Evolutionary conservation across 108 stramenopile genomes (phyloP), one percentile per base, ranked within the genome.

Genomic region (Tribonema minus): DNA sequence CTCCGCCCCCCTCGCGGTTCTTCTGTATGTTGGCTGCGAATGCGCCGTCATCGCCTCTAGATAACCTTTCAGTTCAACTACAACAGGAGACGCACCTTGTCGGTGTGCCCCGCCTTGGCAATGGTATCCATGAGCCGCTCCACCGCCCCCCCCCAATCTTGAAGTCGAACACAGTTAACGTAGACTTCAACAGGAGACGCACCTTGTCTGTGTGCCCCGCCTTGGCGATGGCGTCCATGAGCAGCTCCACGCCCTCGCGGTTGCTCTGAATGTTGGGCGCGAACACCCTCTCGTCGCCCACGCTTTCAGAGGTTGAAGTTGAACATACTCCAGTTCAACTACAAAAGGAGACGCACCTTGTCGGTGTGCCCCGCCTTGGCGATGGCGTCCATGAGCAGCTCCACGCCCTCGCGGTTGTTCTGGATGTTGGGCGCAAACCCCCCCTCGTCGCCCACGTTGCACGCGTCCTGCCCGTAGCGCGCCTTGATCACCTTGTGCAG

Each of bases 271-370:
- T 71, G 58, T 58, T 93, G 46, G 97, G 97, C 35, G 95, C 97
- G 78, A 98, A 98, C 67, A 95, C 97, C 77, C 97, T 95, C 82
- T 98, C 97, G 84, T 98, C 97, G 31, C 95, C 95, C 9, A 84
- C 77, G 81, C 95, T 94, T n/a, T n/a, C n/a, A n/a, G n/a, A n/a
- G n/a, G n/a, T n/a, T n/a, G n/a, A n/a, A n/a, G n/a, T n/a, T n/a
- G n/a, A n/a, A n/a, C n/a, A n/a, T n/a, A n/a, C n/a, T n/a, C n/a
- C n/a, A n/a, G n/a, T n/a, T n/a, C n/a, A n/a, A n/a, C n/a, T n/a
- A n/a, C n/a, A n/a, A n/a, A n/a, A n/a, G n/a, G n/a, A n/a, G n/a
- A n/a, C n/a, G n/a, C 20, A 54, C 88, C 91, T 94, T 93, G 82
- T 94, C 93, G 37, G 87, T 60, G 89, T 98, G 94, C 66, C 95